Evolutionary conservation across 169 alveolate genomes (phyloP), one percentile per base, ranked within the genome.

Genomic region (Plasmodium ovale): DNA sequence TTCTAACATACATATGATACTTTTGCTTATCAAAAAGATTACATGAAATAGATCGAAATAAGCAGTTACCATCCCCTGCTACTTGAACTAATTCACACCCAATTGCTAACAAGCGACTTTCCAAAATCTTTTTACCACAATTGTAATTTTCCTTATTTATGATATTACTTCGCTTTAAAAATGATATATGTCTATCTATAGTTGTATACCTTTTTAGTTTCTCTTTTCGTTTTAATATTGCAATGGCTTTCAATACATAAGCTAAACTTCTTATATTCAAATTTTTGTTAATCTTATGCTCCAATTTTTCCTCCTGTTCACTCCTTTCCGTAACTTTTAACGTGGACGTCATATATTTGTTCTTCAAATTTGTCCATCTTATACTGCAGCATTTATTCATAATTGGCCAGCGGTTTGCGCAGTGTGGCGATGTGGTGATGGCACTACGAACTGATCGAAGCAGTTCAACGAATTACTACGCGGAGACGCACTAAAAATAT

Each of bases 51-150:
- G 95, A 89, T 16, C 95, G 88, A 60, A 93, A 93, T 58, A 77
- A 89, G 42, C 95, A 93, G 62, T 93, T 93, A 3, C 95, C 95
- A 69, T 93, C 95, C 2, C 94, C 95, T 7, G 49, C 56, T 2
- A 79, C 44, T 23, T 59, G 33, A 25, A 93, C 68, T 0, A 73
- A 39, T 23, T 82, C 87, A 65, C 92, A 90, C 1, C 92, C 94
- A 6, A 93, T 60, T 27, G 93, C 65, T 23, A 59, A 49, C 51
- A 93, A 42, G 33, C 94, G 79, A 73, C 37, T 79, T 68, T 93
- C 93, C 31, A 92, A 72, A 29, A 92, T 59, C 9, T 53, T 82
- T 51, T 27, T 53, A 12, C 70, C 71, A 82, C 33, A 37, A 16
- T 51, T 47, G 42, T 59, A 35, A 72, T 53, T 53, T 16, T 23